Evolutionary conservation across 2,329 filamentous ascomycete species (phyloP).

Genomic region (Penicillium rolfsii): DNA sequence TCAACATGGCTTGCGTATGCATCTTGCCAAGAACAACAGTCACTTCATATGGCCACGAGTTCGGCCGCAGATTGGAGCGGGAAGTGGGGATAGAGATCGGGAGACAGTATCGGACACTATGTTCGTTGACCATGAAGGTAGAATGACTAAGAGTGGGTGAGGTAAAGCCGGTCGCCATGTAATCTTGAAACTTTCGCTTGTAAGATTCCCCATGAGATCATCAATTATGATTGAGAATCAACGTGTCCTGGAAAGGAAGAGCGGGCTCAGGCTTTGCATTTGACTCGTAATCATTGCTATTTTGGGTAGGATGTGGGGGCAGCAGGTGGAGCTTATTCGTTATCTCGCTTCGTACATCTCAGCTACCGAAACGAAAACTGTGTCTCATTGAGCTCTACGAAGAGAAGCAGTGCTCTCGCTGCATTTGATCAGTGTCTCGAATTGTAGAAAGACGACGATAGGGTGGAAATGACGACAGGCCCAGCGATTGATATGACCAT

Average conservation of each 20-base stretch:
- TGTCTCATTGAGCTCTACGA: background rate
- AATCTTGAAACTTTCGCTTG: background rate
- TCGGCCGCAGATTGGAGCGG: background rate
- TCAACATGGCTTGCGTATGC: background rate
- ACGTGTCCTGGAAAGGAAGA: background rate
- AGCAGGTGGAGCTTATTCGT: constrained; percentile 7
- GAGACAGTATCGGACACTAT: background rate
- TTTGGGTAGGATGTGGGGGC: constrained; percentile 4
- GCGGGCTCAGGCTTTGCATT: background rate
- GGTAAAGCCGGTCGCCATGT: background rate
- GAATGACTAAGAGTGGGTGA: background rate
- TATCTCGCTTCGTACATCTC: constrained; percentile 12
- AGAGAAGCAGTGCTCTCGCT: background rate
- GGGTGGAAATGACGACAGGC: background rate
- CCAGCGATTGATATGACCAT: background rate
- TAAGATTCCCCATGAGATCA: background rate
- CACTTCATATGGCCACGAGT: background rate
- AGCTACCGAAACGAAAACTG: background rate
- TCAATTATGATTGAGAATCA: background rate
- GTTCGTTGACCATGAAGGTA: background rate
- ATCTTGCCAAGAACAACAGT: background rate
- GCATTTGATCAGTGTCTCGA: background rate
- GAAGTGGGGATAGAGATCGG: background rate
- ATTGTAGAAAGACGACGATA: background rate
- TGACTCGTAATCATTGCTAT: constrained; percentile 3